Conservation (phyloP, 75 land plant species). For the Isoetes taiwanensis region DNA sequence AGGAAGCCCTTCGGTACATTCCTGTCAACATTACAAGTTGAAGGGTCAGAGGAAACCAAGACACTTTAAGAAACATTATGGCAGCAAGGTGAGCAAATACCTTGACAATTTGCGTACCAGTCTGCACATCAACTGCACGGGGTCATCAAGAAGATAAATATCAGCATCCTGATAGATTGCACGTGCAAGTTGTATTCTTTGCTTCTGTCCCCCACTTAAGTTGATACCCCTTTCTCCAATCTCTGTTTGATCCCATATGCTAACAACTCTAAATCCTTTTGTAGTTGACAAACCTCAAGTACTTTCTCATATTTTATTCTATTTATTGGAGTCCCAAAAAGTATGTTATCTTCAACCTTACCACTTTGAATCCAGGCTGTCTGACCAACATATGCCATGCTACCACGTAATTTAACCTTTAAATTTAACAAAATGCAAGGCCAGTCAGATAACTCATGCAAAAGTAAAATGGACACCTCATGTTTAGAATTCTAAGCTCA, state of each 20-base stretch:
- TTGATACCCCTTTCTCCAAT: constrained; percentile 5
- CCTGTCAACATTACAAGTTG: no score
- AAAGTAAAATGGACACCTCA: no score
- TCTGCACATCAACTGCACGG: background rate
- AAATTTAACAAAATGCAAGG: no score
- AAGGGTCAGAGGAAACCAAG: no score
- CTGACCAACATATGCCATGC: constrained; percentile 1
- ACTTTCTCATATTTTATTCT: background rate
- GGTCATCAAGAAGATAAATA: constrained; percentile 2
- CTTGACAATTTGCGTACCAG: background rate
- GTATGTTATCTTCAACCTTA: constrained; percentile 1
- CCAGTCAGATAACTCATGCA: no score
- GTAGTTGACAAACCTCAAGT: background rate
- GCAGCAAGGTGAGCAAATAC: no score
- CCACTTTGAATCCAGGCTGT: constrained; percentile 5
- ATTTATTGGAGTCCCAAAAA: background rate
- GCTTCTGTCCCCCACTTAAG: constrained; percentile 3
- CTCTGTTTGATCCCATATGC: constrained; percentile 8
- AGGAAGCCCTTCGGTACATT: no score
- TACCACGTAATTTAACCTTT: background rate
- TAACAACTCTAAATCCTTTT: constrained; percentile 1
- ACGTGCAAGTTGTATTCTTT: constrained; percentile 1
- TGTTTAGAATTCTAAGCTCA: no score
- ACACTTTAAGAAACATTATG: no score
- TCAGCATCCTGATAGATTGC: constrained; percentile 3